Conservation (phyloP, 1,284 basidiomycete genomes). For the Naganishia cerealis region DNA sequence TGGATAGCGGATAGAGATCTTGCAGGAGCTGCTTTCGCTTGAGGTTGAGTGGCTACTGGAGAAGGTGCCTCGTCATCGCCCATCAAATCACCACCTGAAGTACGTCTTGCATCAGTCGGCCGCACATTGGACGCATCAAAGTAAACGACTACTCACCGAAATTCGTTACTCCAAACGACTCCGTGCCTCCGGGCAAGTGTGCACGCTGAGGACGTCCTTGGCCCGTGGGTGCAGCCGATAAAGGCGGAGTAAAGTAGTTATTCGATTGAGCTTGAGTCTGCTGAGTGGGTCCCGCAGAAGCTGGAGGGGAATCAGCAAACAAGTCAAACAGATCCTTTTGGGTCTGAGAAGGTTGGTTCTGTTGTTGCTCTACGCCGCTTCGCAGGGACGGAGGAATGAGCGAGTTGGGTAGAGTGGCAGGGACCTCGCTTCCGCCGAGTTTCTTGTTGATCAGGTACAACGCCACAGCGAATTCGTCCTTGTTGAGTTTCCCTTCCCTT, state of each 20-base stretch:
- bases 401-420: slow-evolving; percentile 67
- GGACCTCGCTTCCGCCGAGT: slow-evolving; percentile 79
- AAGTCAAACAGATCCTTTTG: slow-evolving; percentile 52
- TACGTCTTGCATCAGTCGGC: slow-evolving; percentile 11
- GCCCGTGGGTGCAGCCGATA: slow-evolving; percentile 9
- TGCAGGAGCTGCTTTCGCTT: slow-evolving; percentile 5
- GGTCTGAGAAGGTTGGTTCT: slow-evolving; percentile 13
- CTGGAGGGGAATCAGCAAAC: slow-evolving; percentile 48
- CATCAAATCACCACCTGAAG: slow-evolving; percentile 42
- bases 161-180: slow-evolving; percentile 10
- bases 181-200: slow-evolving; percentile 13
- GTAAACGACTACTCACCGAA: slow-evolving; percentile 4
- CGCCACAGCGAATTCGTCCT: slow-evolving; percentile 94
- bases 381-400: slow-evolving; percentile 70
- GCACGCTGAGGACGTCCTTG: neutral
- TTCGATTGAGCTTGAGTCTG: slow-evolving; percentile 13
- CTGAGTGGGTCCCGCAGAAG: slow-evolving; percentile 13
- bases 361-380: slow-evolving; percentile 19
- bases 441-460: slow-evolving; percentile 91
- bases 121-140: neutral
- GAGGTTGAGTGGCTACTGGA: slow-evolving; percentile 16
- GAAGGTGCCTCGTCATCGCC: slow-evolving; percentile 45
- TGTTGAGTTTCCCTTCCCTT: slow-evolving; percentile 80
- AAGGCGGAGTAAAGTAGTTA: slow-evolving; percentile 37
- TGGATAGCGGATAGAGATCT: slow-evolving; percentile 55